A percentile compares a stretch with the other conserved stretches of the same genome.
Conservation (phyloP, 2,329 filamentous ascomycete species). For the Diaporthe eres region DNA sequence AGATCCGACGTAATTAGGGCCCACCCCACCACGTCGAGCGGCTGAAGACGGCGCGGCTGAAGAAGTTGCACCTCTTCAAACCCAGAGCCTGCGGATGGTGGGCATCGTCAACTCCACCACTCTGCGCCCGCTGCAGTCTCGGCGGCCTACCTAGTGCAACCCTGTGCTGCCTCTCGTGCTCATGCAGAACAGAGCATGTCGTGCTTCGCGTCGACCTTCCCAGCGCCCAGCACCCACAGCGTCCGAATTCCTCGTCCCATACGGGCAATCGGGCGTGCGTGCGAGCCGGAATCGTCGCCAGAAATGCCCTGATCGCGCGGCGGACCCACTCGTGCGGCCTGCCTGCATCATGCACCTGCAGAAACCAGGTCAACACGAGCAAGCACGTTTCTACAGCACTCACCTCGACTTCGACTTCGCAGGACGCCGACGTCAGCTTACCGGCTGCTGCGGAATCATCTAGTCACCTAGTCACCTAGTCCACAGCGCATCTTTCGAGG, state of each 20-base stretch:
- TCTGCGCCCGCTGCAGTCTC: constrained; percentile 7
- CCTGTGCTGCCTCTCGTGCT: constrained; percentile 8
- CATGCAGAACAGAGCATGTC: constrained; percentile 18
- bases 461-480: constrained; percentile 5
- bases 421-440: constrained; percentile 22
- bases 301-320: constrained; percentile 11
- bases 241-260: not conserved
- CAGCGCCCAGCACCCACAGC: not conserved
- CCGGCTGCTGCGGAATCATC: constrained; percentile 9
- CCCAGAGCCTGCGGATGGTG: not conserved
- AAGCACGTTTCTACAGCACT: constrained; percentile 5
- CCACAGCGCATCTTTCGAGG: constrained; percentile 14
- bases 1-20: not conserved
- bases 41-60: constrained; percentile 7
- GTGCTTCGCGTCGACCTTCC: constrained; percentile 26
- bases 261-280: not conserved
- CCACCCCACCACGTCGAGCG: constrained; percentile 11
- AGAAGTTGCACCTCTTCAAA: not conserved
- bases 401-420: not conserved
- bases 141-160: constrained; percentile 28
- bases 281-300: constrained; percentile 16
- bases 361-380: constrained; percentile 24
- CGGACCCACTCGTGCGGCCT: not conserved
- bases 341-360: constrained; percentile 26
- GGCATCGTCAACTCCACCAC: constrained; percentile 2